These are phyloP conservation scores for Saccharomyces jurei DNA, from an alignment of 805 yeast species.

Conservation along the genomic window DNA sequence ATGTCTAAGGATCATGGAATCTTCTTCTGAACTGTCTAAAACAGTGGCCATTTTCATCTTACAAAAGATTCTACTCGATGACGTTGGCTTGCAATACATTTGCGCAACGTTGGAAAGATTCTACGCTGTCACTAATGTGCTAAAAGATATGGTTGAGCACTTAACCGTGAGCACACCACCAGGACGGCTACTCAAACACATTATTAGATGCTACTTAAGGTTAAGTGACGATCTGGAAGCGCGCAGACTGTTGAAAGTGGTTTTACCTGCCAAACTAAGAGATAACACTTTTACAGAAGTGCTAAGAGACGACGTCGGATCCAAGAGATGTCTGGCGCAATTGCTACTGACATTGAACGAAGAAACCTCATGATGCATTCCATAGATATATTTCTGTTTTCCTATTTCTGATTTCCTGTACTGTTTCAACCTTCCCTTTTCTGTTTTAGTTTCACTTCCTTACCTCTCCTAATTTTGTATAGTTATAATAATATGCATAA, in stretches of 20 bases:
- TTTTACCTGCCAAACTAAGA: constrained; percentile 78
- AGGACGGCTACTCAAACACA: constrained; percentile 82
- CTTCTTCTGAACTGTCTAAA: constrained; percentile 85
- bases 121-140: constrained; percentile 85
- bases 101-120: constrained; percentile 94
- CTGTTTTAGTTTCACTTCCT: neutral
- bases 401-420: neutral
- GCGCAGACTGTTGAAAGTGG: constrained; percentile 71
- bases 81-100: constrained; percentile 80
- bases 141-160: constrained; percentile 82
- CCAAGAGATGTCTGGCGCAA: constrained; percentile 81
- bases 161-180: constrained; percentile 60
- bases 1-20: constrained; percentile 90
- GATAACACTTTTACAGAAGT: constrained; percentile 65
- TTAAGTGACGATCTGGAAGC: constrained; percentile 87
- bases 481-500: neutral
- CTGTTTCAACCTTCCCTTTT: neutral
- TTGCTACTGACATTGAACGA: constrained; percentile 60
- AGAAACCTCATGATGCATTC: constrained; percentile 6
- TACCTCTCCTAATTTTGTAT: neutral
- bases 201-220: constrained; percentile 86
- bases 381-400: neutral
- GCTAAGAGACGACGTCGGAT: constrained; percentile 78
- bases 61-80: constrained; percentile 87
- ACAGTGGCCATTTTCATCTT: constrained; percentile 96